A percentile compares a stretch with the other conserved stretches of the same genome.
Conservation (phyloP, 1,139 yeast species). For the Zygosaccharomyces pseudobailii region DNA sequence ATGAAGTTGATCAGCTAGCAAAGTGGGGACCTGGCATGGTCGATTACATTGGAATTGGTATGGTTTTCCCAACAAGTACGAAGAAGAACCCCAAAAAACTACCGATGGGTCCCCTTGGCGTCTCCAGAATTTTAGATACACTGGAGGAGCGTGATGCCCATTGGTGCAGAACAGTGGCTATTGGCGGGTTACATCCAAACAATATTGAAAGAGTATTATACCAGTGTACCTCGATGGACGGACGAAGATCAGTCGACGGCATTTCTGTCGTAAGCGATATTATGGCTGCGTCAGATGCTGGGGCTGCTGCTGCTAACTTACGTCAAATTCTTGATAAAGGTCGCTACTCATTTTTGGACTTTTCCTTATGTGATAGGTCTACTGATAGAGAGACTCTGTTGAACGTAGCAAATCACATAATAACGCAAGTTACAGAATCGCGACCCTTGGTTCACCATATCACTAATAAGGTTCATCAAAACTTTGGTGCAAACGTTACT, state of each 20-base stretch:
- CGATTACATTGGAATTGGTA: constrained; percentile 86
- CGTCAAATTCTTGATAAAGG: constrained; percentile 17
- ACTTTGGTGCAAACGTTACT: constrained; percentile 85
- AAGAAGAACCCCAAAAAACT: constrained; percentile 53
- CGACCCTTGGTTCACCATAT: constrained; percentile 79
- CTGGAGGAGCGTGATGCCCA: constrained; percentile 39
- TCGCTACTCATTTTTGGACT: constrained; percentile 13
- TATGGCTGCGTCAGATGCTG: constrained; percentile 64
- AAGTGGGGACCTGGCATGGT: constrained; percentile 45
- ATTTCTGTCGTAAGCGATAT: constrained; percentile 84
- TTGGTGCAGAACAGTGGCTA: constrained; percentile 60
- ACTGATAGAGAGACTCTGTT: background rate
- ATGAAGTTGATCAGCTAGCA: constrained; percentile 57
- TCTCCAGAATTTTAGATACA: constrained; percentile 48
- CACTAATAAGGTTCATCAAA: constrained; percentile 85
- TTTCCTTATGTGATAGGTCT: constrained; percentile 2
- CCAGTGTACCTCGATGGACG: constrained; percentile 41
- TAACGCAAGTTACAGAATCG: constrained; percentile 16
- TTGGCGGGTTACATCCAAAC: constrained; percentile 76
- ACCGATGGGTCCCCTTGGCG: constrained; percentile 66
- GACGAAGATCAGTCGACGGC: constrained; percentile 59
- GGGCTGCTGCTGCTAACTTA: constrained; percentile 43
- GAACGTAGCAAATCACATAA: constrained; percentile 11
- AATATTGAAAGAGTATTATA: constrained; percentile 57
- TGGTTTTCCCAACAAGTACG: constrained; percentile 70